phyloP scores from a whole-genome alignment of 139 green algal genomes.

The Edaphochlamys debaryana region DNA sequence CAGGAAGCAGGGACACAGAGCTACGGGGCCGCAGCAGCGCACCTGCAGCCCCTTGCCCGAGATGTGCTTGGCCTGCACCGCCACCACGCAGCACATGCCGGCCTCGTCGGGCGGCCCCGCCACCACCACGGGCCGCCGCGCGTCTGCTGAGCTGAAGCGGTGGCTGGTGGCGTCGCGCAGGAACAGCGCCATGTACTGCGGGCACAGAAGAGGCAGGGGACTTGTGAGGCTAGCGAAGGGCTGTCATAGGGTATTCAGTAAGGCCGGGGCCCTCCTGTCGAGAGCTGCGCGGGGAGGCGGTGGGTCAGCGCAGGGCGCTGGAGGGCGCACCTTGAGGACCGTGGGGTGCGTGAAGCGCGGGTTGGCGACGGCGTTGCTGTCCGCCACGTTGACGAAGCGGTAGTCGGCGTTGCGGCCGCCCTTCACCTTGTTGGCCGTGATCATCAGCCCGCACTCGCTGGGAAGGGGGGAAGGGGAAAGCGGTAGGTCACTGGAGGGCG shows the following conservation, averaged over 20 bases:
- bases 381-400: constrained; percentile 31
- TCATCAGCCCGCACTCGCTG: constrained; percentile 35
- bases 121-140: constrained; percentile 43
- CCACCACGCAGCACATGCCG: constrained; percentile 50
- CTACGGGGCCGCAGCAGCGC: too few relatives aligned
- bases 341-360: constrained; percentile 27
- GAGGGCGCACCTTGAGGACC: constrained; percentile 10
- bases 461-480: not conserved
- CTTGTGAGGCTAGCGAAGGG: not conserved
- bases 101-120: constrained; percentile 46
- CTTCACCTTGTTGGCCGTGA: constrained; percentile 10
- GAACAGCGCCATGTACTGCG: constrained; percentile 44
- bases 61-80: constrained; percentile 46
- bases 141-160: constrained; percentile 14
- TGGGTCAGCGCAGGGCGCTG: too few relatives aligned
- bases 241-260: not conserved
- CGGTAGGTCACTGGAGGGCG: too few relatives aligned
- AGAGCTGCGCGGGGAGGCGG: too few relatives aligned
- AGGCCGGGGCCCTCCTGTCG: too few relatives aligned
- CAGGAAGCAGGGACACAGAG: too few relatives aligned
- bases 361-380: constrained; percentile 22
- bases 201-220: not conserved
- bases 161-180: constrained; percentile 39
- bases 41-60: constrained; percentile 50
- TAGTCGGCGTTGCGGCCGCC: constrained; percentile 19